phyloP scores from a whole-genome alignment of 2,329 filamentous ascomycete genomes.

The Aspergillus costaricaensis region DNA sequence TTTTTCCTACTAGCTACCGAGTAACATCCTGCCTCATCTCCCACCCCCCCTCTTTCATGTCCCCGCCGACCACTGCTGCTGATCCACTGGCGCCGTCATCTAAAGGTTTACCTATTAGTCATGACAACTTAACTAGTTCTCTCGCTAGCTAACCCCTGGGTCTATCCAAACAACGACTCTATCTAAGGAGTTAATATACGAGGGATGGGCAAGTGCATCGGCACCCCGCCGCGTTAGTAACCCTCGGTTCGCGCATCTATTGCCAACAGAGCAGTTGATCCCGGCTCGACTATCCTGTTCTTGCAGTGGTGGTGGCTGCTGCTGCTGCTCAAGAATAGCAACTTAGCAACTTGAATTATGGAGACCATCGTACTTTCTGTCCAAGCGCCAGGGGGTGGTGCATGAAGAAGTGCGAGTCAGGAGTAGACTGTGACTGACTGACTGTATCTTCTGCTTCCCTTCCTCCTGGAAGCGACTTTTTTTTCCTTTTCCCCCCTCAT shows the following conservation, averaged over 20 bases:
- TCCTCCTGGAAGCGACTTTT: background rate
- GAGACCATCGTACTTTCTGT: background rate
- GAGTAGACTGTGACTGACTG: background rate
- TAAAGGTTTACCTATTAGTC: background rate
- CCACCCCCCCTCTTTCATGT: conserved; percentile 1
- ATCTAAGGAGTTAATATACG: conserved; percentile 1
- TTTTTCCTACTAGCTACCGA: background rate
- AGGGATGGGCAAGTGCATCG: conserved; percentile 4
- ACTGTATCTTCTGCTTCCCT: background rate
- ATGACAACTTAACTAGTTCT: background rate
- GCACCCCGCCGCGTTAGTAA: conserved; percentile 4
- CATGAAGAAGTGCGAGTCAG: background rate
- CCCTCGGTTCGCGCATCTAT: conserved; percentile 3
- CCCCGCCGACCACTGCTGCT: conserved; percentile 12
- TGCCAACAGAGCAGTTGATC: conserved; percentile 18
- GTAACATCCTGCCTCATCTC: conserved; percentile 13
- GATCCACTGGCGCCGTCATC: conserved; percentile 9
- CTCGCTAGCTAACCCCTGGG: background rate
- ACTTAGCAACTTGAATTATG: background rate
- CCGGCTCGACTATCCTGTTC: conserved; percentile 14
- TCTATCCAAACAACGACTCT: background rate
- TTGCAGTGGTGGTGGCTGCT: conserved; percentile 17
- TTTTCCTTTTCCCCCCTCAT: background rate
- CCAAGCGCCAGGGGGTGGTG: conserved; percentile 1
- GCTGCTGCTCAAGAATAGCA: conserved; percentile 9